Percentiles rank a stretch among this genome's conserved stretches.
These are phyloP conservation scores for Stipa capillata DNA, from an alignment of 176 grass and related monocot species.

Conservation along the genomic window DNA sequence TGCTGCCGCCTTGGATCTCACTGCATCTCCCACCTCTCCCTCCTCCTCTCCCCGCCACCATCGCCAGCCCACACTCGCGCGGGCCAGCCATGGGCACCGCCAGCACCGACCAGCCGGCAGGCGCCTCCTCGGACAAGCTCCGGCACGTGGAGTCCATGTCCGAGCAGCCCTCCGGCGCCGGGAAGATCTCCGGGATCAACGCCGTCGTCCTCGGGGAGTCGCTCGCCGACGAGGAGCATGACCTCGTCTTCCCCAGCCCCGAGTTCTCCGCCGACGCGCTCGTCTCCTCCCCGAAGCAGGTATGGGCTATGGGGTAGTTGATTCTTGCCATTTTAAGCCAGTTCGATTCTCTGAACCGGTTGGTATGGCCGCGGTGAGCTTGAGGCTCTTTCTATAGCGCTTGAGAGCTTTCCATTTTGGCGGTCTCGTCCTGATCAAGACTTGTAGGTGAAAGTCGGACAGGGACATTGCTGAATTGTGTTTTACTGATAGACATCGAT, in stretches of 20 bases:
- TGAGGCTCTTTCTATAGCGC: neutral
- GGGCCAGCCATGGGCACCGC: constrained; percentile 33
- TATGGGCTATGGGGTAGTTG: constrained; percentile 7
- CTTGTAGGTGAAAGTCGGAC: neutral
- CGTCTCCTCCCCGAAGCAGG: constrained; percentile 75
- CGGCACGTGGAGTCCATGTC: constrained; percentile 85
- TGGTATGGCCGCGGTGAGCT: too few relatives aligned
- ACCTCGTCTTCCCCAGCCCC: constrained; percentile 62
- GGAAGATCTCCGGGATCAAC: constrained; percentile 58
- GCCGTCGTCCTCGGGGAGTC: constrained; percentile 79
- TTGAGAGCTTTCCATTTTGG: neutral
- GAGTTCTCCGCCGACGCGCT: constrained; percentile 66
- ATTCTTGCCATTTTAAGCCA: neutral
- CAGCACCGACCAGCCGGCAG: constrained; percentile 24
- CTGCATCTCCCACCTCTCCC: neutral
- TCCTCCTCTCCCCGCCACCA: neutral
- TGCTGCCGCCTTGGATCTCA: too few relatives aligned
- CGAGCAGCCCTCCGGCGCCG: constrained; percentile 57
- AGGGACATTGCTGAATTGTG: constrained; percentile 1
- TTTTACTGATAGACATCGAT: neutral
- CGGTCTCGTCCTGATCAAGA: constrained; percentile 10
- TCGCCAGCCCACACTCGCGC: neutral
- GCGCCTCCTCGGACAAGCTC: constrained; percentile 35
- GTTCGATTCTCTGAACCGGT: neutral
- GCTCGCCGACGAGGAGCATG: constrained; percentile 76